Evolutionary conservation across 495 filamentous ascomycete genomes (phyloP), one percentile per base, ranked within the genome.

Genomic region (Neurospora cerealis): DNA sequence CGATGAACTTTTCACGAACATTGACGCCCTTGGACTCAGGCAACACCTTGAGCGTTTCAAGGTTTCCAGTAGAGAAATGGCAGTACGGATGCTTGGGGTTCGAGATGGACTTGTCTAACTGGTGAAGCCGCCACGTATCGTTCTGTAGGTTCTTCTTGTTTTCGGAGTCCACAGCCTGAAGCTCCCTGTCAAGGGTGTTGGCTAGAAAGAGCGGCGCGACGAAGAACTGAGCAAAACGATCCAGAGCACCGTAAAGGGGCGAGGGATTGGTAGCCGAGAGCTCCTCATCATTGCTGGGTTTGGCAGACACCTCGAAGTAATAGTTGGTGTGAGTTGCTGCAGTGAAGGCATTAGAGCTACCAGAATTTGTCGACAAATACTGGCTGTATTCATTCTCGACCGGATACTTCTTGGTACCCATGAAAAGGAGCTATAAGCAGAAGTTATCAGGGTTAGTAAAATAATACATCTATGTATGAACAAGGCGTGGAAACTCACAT

Each of bases 61-160:
- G 87, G 79, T 94, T 98, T 71, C 96, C 96, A 0, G 96, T 99
- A 1, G 95, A 96, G 81, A 99, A 99, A 79, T 97, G 93, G 80
- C 92, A 92, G 78, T 93, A 97, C n/a, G 96, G 96, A 79, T 98
- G 96, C 46, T 90, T 90, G 5, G 92, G 89, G 82, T 95, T 99
- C 34, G 95, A 94, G 13, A 96, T 84, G 2, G 93, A 91, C 82
- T 97, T 98, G 79, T 93, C 93, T 39, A 99, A 87, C 80, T 99
- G 96, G 81, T 95, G 90, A 73, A 97, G 82, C 28, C 96, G 91
- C 96, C 96, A 99, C 73, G 89, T 85, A 80, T 99, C 96, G 81
- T 88, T 97, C 83, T 99, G 96, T 34, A 99, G 88, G 75, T 99
- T 99, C 86, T 99, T 98, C 87, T 99, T 99, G 83, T 98, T 97